Base-by-base conservation (phyloP, 2,329 filamentous ascomycete genomes). In the Trichoderma sp. region DNA sequence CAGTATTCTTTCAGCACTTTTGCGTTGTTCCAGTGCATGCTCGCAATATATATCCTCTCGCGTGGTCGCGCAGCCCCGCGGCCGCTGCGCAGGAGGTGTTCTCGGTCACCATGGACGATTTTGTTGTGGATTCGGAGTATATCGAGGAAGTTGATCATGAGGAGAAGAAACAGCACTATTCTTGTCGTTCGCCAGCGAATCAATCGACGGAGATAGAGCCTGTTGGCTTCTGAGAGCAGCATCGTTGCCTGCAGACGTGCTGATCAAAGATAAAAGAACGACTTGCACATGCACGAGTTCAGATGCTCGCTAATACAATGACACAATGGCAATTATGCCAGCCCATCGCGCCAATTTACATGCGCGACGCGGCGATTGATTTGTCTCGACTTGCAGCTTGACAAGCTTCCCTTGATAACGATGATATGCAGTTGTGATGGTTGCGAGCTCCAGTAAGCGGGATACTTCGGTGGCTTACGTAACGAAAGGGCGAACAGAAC, bases 21-120 rank as follows among this genome's bases (percentile, higher is more conserved):
- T 76, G 89, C 92, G 77, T 90, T 90, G 79, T 93, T 94, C 87
- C 91, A 93, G 80, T 93, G 91, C 80, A 92, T 90, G 76, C 89
- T 90, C 5, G 91, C 90, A 76, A 95, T 93, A 83, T 91, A 94
- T 77, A 94, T 88, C 77, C 85, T 84, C 79, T 85, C 83, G 65
- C 77, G 78, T 27, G 78, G 80, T 62, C 81, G 80, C 72, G 81
- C 78, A 56, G 29, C 73, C 38, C 73, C 56, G 24, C 62, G 33
- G 71, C 50, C 53, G 24, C 62, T 66, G 77, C 62, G 74, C 66
- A 31, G 74, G 41, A 67, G 66, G 75, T 45, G 79, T 75, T 77
- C 76, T 35, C 75, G 80, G 71, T 82, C 79, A 75, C 80, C 79
- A 77, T 79, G 77, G 77, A 80, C 75, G 24, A 85, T 81, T 33